These are phyloP conservation scores for Schizosaccharomyces lindneri DNA, from an alignment of 805 yeast genomes.

Conservation along the genomic window DNA sequence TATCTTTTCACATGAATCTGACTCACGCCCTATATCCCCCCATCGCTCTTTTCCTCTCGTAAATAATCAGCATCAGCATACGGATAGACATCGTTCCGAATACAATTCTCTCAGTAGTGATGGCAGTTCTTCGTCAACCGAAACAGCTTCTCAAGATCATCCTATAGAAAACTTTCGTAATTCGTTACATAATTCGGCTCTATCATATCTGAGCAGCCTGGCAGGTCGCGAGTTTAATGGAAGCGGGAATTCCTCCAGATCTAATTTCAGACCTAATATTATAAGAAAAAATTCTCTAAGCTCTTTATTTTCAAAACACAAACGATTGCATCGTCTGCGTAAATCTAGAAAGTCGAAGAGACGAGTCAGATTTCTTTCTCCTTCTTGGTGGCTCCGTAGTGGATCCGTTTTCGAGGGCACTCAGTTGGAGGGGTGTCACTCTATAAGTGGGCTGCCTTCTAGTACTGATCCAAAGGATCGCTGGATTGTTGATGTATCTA, in stretches of 20 bases:
- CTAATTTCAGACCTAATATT: neutral
- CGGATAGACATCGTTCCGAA: too few species aligned
- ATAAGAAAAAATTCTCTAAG: neutral
- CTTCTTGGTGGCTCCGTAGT: neutral
- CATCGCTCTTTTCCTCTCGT: too few species aligned
- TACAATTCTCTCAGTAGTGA: too few species aligned
- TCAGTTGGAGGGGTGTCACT: neutral
- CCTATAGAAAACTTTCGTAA: neutral
- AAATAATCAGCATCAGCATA: too few species aligned
- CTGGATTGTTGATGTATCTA: neutral
- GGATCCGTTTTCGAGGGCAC: neutral
- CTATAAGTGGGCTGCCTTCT: neutral
- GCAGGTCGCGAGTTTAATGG: neutral
- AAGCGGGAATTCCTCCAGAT: neutral
- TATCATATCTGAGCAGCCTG: neutral
- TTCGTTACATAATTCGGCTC: neutral
- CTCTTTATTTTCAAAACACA: neutral
- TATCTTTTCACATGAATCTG: too few species aligned
- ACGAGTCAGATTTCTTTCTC: neutral
- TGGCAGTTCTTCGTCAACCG: neutral
- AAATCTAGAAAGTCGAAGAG: neutral
- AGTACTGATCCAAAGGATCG: neutral
- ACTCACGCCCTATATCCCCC: too few species aligned
- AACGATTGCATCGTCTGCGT: neutral
- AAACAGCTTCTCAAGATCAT: neutral